Evolutionary conservation across 1,284 basidiomycete genomes (phyloP).

Genomic region (Irpex sp.): DNA sequence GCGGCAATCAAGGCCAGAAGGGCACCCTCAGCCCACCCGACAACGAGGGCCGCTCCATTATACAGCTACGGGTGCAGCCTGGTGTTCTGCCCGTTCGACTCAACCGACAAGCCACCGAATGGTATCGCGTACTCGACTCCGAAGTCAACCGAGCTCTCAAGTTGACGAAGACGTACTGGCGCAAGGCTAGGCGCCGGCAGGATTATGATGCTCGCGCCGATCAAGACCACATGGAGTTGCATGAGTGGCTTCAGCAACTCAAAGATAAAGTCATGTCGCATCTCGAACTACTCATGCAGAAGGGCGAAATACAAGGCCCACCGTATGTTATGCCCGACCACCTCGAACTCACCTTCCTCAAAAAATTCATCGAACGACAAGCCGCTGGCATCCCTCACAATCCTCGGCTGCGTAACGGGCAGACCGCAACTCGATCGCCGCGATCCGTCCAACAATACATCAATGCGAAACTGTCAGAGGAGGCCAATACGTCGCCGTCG

Average conservation of each 20-base stretch:
- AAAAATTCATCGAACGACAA: constrained; percentile 77
- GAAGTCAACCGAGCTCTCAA: constrained; percentile 77
- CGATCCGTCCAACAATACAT: constrained; percentile 20
- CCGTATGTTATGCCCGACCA: constrained; percentile 77
- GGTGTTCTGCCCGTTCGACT: constrained; percentile 71
- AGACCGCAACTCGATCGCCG: constrained; percentile 18
- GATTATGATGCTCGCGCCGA: constrained; percentile 79
- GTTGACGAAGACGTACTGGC: constrained; percentile 79
- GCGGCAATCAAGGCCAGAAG: constrained; percentile 80
- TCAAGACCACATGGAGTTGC: constrained; percentile 81
- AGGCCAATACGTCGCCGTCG: constrained; percentile 18
- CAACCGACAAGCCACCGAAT: constrained; percentile 71
- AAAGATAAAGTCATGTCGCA: constrained; percentile 85
- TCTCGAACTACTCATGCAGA: constrained; percentile 77
- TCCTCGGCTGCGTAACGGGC: constrained; percentile 57
- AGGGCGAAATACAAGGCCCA: constrained; percentile 76
- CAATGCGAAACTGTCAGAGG: constrained; percentile 19
- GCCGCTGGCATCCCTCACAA: constrained; percentile 68
- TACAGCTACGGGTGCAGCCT: constrained; percentile 76
- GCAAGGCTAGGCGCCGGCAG: constrained; percentile 70
- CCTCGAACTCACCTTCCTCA: constrained; percentile 68
- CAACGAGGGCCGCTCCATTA: constrained; percentile 61
- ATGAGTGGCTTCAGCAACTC: constrained; percentile 79
- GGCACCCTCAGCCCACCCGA: constrained; percentile 67
- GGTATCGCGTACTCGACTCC: constrained; percentile 70